Conservation (phyloP, 2,329 filamentous ascomycete species). For the Epichloe scottii region DNA sequence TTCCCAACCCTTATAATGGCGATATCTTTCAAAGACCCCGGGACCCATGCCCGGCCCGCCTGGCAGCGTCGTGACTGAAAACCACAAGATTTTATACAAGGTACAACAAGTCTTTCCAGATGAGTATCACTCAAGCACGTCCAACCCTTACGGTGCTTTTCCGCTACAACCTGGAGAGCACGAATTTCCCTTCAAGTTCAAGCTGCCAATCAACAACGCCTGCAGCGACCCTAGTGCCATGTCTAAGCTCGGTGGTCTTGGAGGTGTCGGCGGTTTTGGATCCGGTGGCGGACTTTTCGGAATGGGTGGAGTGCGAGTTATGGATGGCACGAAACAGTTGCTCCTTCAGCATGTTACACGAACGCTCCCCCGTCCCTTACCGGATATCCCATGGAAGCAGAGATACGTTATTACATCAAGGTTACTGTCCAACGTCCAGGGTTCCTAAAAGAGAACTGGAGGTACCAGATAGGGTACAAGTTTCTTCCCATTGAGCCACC, state of each 20-base stretch:
- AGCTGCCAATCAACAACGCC: conserved; percentile 64
- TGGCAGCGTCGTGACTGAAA: conserved; percentile 39
- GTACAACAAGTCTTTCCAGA: conserved; percentile 61
- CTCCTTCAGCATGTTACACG: conserved; percentile 63
- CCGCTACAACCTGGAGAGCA: conserved; percentile 58
- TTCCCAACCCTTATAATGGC: conserved; percentile 33
- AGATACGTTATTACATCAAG: conserved; percentile 91
- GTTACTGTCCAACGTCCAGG: conserved; percentile 85
- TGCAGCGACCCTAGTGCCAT: conserved; percentile 45
- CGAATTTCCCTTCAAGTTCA: conserved; percentile 67
- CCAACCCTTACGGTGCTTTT: conserved; percentile 34
- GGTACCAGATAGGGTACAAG: conserved; percentile 57
- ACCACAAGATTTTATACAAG: conserved; percentile 65
- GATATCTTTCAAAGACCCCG: conserved; percentile 22
- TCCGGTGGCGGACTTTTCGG: conserved; percentile 33
- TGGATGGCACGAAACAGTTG: conserved; percentile 51
- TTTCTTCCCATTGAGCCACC: conserved; percentile 91
- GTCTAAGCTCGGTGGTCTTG: conserved; percentile 40
- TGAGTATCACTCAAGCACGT: conserved; percentile 28
- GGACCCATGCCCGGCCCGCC: conserved; percentile 20
- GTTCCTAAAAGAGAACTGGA: conserved; percentile 81
- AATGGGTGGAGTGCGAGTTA: conserved; percentile 41
- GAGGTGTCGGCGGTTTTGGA: conserved; percentile 39
- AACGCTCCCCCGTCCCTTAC: conserved; percentile 76
- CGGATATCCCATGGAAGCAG: conserved; percentile 76